phyloP scores from a whole-genome alignment of 2,329 filamentous ascomycete genomes.

The Trichoderma asperellum region DNA sequence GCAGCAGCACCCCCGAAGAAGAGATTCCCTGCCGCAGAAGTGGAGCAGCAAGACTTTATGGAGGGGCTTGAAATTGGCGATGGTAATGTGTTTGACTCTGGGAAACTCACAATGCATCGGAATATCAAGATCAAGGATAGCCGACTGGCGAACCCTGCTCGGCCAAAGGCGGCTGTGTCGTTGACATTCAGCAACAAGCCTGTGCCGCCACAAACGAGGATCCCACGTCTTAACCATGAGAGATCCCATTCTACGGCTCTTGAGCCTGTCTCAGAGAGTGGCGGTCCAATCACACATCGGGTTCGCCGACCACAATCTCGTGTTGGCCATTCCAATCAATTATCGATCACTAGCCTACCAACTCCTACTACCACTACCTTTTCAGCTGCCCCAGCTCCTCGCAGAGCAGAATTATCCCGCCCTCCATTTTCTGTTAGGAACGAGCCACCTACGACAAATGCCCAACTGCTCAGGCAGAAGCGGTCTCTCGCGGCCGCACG shows the following conservation, averaged over 20 bases:
- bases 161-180: slow-evolving; percentile 76
- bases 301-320: slow-evolving; percentile 68
- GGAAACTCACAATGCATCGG: slow-evolving; percentile 82
- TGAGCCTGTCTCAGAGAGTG: slow-evolving; percentile 92
- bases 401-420: slow-evolving; percentile 61
- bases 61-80: slow-evolving; percentile 85
- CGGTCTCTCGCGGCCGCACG: slow-evolving; percentile 66
- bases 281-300: slow-evolving; percentile 65
- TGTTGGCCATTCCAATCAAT: slow-evolving; percentile 68
- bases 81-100: slow-evolving; percentile 77
- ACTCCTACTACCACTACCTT: slow-evolving; percentile 60
- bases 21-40: slow-evolving; percentile 43
- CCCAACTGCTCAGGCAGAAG: slow-evolving; percentile 68
- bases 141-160: slow-evolving; percentile 68
- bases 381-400: slow-evolving; percentile 62
- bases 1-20: slow-evolving; percentile 37
- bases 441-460: slow-evolving; percentile 67
- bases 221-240: slow-evolving; percentile 78
- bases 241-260: slow-evolving; percentile 71
- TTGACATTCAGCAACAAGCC: slow-evolving; percentile 88
- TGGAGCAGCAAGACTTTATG: slow-evolving; percentile 76
- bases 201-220: slow-evolving; percentile 63
- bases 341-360: slow-evolving; percentile 67
- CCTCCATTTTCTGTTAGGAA: slow-evolving; percentile 58
- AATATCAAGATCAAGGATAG: slow-evolving; percentile 86